Percentiles rank a stretch among this genome's conserved stretches.
Evolutionary conservation across 331 rosid species (phyloP).

Genomic region (Acacia concinna): DNA sequence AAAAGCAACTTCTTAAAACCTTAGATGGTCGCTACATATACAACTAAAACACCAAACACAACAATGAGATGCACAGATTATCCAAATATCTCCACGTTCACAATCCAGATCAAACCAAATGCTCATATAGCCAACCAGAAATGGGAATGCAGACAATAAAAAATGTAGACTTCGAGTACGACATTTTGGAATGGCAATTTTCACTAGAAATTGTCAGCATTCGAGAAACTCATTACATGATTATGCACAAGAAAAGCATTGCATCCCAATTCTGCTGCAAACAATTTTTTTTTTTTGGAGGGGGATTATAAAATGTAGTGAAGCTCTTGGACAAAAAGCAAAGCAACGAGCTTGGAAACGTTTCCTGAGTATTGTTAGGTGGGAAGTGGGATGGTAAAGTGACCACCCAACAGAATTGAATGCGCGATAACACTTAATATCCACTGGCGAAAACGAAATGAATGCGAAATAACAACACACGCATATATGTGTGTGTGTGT

Average conservation of each 20-base stretch:
- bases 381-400: conserved; percentile 47
- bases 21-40: conserved; percentile 18
- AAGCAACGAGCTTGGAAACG: conserved; percentile 38
- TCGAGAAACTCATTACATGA: conserved; percentile 17
- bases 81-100: not conserved
- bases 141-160: not conserved
- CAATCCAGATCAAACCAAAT: conserved; percentile 36
- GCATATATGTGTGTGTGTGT: not conserved
- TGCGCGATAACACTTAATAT: conserved; percentile 27
- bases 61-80: conserved; percentile 10
- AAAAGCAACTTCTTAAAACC: conserved; percentile 19
- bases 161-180: conserved; percentile 15
- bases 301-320: conserved; percentile 33
- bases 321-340: conserved; percentile 68
- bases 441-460: conserved; percentile 40
- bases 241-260: not conserved
- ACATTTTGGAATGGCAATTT: conserved; percentile 45
- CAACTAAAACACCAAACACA: conserved; percentile 26
- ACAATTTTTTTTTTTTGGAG: not conserved
- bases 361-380: conserved; percentile 47
- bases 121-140: not conserved
- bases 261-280: conserved; percentile 29
- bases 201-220: conserved; percentile 20
- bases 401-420: conserved; percentile 64
- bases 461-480: conserved; percentile 43